Base-by-base conservation (phyloP, 768 basidiomycete genomes). In the Trametes cinnabarina region DNA sequence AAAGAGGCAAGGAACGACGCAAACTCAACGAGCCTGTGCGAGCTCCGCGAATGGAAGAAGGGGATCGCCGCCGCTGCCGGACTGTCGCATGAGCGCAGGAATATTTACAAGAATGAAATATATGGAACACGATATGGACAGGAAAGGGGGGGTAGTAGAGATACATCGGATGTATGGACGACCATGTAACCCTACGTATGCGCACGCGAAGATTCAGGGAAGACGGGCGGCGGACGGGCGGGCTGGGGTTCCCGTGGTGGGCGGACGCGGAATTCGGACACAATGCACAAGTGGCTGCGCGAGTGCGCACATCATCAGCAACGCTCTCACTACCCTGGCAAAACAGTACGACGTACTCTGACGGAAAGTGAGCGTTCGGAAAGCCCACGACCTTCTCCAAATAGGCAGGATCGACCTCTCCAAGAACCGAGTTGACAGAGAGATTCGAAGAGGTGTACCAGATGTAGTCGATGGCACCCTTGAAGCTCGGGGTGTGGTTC, bases 291-390 rank as follows among this genome's bases (percentile, higher is more conserved):
- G 68, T 93, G 90, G 69, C 90, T 92, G 63, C 34, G 61, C 66
- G 48, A 39, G 44, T 23, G 57, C 51, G 51, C 49, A 1, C 47
- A 3, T 37, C 50, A 53, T 65, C 40, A 67, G 55, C 55, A 28
- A 40, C 17, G 30, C 20, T 22, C 35, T 35, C 11, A 41, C 11
- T 37, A 40, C 22, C 28, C 5, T 9, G 28, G n/a, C 23, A 25
- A 58, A 61, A 48, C 62, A 19, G 60, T 63, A 55, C 58, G 15
- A 87, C 93, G 69, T 73, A 98, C 94, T 98, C 95, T 58, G 94
- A 95, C 22, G 96, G 94, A 80, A 94, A 97, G 70, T 98, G 93
- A 2, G 87, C 84, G 72, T 98, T 95, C 26, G 97, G 97, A 80
- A 98, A 98, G 35, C 97, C 97, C 43, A 98, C 96, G 17, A 85